phyloP scores from a whole-genome alignment of 495 filamentous ascomycete species.

The Neurospora sublineolata region DNA sequence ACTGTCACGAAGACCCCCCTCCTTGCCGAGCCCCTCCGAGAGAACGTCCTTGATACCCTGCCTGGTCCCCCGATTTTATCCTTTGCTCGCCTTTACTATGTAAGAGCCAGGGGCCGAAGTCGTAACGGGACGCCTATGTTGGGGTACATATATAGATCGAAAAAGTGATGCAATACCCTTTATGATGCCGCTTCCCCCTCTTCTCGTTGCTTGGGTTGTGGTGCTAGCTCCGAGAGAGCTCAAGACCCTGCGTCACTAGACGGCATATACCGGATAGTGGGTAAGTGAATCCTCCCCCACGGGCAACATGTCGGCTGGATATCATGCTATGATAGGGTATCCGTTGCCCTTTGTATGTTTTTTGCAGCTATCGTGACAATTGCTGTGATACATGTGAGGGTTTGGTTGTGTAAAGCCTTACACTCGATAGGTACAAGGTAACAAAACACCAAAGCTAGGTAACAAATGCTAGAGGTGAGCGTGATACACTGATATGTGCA shows the following conservation, averaged over 20 bases:
- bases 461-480: neutral
- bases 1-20: neutral
- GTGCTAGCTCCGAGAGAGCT: neutral
- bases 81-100: neutral
- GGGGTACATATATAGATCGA: neutral
- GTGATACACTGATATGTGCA: neutral
- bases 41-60: neutral
- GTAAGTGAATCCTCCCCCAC: neutral
- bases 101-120: neutral
- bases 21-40: neutral
- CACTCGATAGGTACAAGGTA: neutral
- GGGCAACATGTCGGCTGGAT: neutral
- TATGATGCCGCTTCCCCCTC: neutral
- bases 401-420: neutral
- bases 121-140: neutral
- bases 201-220: neutral
- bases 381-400: neutral
- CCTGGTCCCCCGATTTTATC: neutral
- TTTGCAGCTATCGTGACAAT: neutral
- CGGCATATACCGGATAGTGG: neutral
- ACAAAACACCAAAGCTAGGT: neutral
- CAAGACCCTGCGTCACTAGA: neutral
- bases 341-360: neutral
- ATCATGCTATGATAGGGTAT: neutral
- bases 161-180: neutral